Conservation (phyloP, 129 eudicot species). For the Solidago caesia region DNA sequence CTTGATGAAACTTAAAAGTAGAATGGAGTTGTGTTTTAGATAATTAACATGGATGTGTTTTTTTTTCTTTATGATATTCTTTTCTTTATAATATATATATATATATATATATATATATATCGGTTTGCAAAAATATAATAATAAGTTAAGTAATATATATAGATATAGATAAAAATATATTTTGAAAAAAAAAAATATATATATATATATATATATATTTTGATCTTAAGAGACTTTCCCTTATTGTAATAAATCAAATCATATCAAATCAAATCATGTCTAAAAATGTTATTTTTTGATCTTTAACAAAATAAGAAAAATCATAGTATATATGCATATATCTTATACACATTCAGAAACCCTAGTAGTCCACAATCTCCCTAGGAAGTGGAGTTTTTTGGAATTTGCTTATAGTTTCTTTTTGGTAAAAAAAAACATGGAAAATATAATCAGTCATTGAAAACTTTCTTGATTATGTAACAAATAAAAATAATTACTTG, state of each 20-base stretch:
- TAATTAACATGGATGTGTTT: too few relatives aligned
- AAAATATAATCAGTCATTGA: slow-evolving; percentile 1
- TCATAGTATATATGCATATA: not conserved
- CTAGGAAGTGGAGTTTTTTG: slow-evolving; percentile 3
- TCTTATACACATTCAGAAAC: slow-evolving; percentile 27
- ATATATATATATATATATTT: not conserved
- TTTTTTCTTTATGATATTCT: too few relatives aligned
- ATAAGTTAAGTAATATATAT: too few relatives aligned
- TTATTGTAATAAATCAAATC: slow-evolving; percentile 3
- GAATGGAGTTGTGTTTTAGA: too few relatives aligned
- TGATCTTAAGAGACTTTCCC: slow-evolving; percentile 1
- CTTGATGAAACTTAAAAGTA: too few relatives aligned
- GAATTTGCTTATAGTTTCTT: slow-evolving; percentile 15
- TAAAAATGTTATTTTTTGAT: not conserved
- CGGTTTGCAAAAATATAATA: too few relatives aligned
- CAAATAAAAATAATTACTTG: not conserved
- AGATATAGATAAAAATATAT: too few relatives aligned
- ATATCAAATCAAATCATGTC: not conserved
- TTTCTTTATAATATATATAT: too few relatives aligned
- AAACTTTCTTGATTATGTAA: slow-evolving; percentile 26
- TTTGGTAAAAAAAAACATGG: slow-evolving; percentile 1
- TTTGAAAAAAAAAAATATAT: not conserved
- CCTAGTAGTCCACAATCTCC: slow-evolving; percentile 27
- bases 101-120: too few relatives aligned
- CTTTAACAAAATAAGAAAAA: slow-evolving; percentile 1